Base-by-base conservation (phyloP, 306 rosid genomes). In the Prunus mume region DNA sequence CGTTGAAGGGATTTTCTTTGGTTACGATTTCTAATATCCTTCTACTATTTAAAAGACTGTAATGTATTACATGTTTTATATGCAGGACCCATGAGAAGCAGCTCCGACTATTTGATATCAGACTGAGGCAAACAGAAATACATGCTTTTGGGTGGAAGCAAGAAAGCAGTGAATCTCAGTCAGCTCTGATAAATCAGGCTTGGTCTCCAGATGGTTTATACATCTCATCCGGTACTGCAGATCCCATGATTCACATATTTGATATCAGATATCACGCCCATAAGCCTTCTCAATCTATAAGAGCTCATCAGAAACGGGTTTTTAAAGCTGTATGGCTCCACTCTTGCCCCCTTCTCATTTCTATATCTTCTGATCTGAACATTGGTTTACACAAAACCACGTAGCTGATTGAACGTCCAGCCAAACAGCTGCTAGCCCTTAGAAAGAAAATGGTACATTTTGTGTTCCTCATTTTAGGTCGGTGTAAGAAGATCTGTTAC, bases 81-180 rank as follows among this genome's bases (percentile, higher is more conserved):
- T 41, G 87, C 88, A 96, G 99, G 74, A 87, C 93, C 27, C 98
- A 83, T 0, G 97, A 82, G 86, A 91, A 72, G 91, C 99, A 96
- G 88, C 97, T 96, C 61, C 96, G 98, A 27, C 84, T 96, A 69
- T 92, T 68, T 76, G 99, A 96, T 81, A 88, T 92, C 69, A 78
- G 99, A 84, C 81, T 92, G 74, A 85, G 96, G 81, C 90, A 83
- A 76, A 86, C 91, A 51, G 98, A 96, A 85, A 79, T 96, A 64
- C 99, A 96, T 82, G 91, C 84, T 22, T 92, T 96, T 73, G 99
- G 99, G 58, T 96, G 99, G 99, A 93, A 91, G 88, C 99, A 96
- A 85, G 96, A 92, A 68, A 92, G 93, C 84, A 96, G 98, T 62
- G 99, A 96, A 12, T 96, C 98, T 69, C 99, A 92, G 81, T 96